Evolutionary conservation across 345 rosid species (phyloP).

Genomic region (Cardamine resedifolia): DNA sequence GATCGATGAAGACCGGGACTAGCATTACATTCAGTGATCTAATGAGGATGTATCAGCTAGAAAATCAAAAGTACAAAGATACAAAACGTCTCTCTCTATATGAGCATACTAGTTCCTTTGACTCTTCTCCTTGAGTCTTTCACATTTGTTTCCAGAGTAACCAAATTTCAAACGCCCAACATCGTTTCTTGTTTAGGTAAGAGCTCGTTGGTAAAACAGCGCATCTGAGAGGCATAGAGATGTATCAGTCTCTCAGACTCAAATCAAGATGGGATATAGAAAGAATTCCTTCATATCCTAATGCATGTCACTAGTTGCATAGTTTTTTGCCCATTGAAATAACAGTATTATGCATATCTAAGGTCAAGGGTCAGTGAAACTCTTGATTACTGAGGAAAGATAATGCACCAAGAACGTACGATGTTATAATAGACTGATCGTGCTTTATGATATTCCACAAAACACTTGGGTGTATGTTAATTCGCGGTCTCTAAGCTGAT

Average conservation of each 20-base stretch:
- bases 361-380: background rate
- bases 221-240: background rate
- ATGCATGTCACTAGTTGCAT: background rate
- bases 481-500: background rate
- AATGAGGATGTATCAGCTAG: background rate
- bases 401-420: background rate
- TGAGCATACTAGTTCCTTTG: conserved; percentile 7
- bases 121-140: background rate
- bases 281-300: background rate
- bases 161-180: background rate
- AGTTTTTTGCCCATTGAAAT: background rate
- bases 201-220: background rate
- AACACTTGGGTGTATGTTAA: background rate
- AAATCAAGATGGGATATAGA: background rate
- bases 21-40: background rate
- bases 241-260: conserved; percentile 15
- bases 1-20: too few relatives aligned
- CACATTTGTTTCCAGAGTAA: background rate
- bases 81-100: conserved; percentile 6
- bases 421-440: background rate
- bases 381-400: background rate
- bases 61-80: background rate
- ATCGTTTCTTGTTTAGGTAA: background rate
- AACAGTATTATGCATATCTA: background rate
- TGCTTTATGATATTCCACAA: background rate